Evolutionary conservation across 768 basidiomycete species (phyloP).

Genomic region (Trametes sanguinea): DNA sequence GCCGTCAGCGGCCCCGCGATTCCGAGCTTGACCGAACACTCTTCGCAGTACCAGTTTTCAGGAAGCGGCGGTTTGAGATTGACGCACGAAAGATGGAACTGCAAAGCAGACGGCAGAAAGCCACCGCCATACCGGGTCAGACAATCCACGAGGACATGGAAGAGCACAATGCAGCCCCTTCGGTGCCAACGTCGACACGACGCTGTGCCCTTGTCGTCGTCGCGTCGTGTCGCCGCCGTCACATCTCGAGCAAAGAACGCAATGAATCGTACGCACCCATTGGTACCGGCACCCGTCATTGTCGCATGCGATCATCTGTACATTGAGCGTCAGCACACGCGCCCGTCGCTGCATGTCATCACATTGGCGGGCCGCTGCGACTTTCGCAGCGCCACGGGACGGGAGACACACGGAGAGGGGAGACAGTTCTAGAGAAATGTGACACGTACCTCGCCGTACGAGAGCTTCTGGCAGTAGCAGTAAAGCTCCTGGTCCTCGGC

Average conservation of each 20-base stretch:
- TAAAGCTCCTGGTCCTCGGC: slow-evolving; percentile 61
- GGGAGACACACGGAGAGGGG: neutral
- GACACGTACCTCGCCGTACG: slow-evolving; percentile 54
- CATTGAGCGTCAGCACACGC: slow-evolving; percentile 8
- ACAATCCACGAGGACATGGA: neutral
- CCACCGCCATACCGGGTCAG: neutral
- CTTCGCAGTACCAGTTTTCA: slow-evolving; percentile 59
- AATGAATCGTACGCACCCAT: slow-evolving; percentile 50
- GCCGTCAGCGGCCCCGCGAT: slow-evolving; percentile 15
- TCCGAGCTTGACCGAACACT: slow-evolving; percentile 42
- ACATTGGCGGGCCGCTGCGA: neutral
- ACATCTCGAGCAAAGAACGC: neutral
- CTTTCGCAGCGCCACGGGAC: neutral
- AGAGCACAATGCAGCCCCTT: neutral
- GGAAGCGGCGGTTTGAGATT: slow-evolving; percentile 57
- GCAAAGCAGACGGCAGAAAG: neutral
- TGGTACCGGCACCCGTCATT: slow-evolving; percentile 56
- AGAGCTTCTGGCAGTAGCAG: slow-evolving; percentile 63
- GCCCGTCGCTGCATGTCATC: slow-evolving; percentile 5
- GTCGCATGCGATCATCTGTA: slow-evolving; percentile 65
- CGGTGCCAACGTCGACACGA: neutral
- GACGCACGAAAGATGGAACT: slow-evolving; percentile 69
- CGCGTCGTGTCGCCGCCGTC: neutral
- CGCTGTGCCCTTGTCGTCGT: neutral
- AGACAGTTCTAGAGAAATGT: neutral